Base-by-base conservation (phyloP, 2,329 filamentous ascomycete species). In the Cladophialophora carrionii region DNA sequence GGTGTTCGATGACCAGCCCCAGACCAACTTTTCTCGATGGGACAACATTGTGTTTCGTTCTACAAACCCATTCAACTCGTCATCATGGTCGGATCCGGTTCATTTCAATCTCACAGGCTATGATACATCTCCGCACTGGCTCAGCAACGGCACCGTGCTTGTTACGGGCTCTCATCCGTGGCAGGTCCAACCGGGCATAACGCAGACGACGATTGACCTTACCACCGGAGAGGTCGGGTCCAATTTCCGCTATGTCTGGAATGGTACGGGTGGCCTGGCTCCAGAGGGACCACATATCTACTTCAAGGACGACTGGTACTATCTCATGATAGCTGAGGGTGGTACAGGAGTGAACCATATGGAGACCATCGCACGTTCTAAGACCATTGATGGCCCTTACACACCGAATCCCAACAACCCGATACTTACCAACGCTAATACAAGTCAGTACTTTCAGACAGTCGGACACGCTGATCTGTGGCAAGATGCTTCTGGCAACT, bases 251-350 rank as follows among this genome's bases (percentile, higher is more conserved):
- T 57, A 76, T 1, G 75, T 83, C 34, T 82, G 82, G 74, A 80
- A 80, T 29, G 83, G 82, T 2, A 81, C 77, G 0, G 79, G 79
- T 0, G 78, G 73, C 57, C 60, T 77, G 67, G 70, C 79, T 72
- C 74, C 84, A 0, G 85, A 86, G 68, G 85, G 84, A 0, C 84
- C 85, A 0, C 84, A 86, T 56, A 79, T 87, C 29, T 83, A 83
- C 71, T 78, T 77, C 49, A 81, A 80, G 34, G 82, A 83, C 24
- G 78, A 74, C 0, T 85, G 78, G 66, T 85, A 84, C 68, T 86
- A 85, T 65, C 74, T 85, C 1, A 74, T 85, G 20, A 81, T 80
- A 0, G 82, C 83, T 0, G 84, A 86, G 73, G 83, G 83, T 43
- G 84, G 84, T 2, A 86, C 84, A 0, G 79, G 79, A 0, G 69